Base-by-base conservation (phyloP, 2,329 filamentous ascomycete genomes). In the Rutstroemia sp. region DNA sequence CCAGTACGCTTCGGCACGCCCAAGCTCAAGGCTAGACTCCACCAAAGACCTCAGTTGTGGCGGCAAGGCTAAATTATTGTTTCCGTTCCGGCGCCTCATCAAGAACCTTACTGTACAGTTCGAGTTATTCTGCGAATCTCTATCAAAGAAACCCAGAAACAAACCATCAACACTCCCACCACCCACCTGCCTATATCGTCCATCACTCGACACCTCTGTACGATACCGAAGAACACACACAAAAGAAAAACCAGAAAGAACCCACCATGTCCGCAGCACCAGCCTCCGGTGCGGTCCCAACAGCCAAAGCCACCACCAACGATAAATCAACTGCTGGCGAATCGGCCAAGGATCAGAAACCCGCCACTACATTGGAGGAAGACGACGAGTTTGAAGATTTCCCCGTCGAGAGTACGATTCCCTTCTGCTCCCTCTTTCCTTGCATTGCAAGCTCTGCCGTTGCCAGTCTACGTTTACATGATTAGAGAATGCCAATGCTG, bases 331-430 rank as follows among this genome's bases (percentile, higher is more conserved):
- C 38, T 12, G 61, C 48, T 49, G 58, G 61, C 69, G 67, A 68
- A 62, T 66, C 69, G 57, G 62, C 64, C 67, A 69, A 75, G 62
- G 69, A 74, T 38, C 67, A 71, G 58, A 71, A 73, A 61, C 68
- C 69, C 73, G 70, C 77, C 74, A 68, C 77, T 73, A 82, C 88
- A 58, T 80, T 97, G 27, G 94, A 96, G 73, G 94, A 99, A 72
- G 94, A 99, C 70, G 94, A 99, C 73, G 94, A 99, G 77, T 99
- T 99, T 69, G 94, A 99, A 72, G 94, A 99, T 73, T 99, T 99
- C 70, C 94, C 94, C 25, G 88, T 95, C 56, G 92, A 99, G 75
- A 91, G 94, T 96, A 75, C 44, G 77, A 69, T 44, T 37, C 9
- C 21, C 16, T 44, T 44, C 14, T 45, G 8, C 18, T 46, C 9